Percentiles rank a stretch among this genome's conserved stretches.
Conservation (phyloP, 768 basidiomycete genomes). For the Kwoniella sp. region DNA sequence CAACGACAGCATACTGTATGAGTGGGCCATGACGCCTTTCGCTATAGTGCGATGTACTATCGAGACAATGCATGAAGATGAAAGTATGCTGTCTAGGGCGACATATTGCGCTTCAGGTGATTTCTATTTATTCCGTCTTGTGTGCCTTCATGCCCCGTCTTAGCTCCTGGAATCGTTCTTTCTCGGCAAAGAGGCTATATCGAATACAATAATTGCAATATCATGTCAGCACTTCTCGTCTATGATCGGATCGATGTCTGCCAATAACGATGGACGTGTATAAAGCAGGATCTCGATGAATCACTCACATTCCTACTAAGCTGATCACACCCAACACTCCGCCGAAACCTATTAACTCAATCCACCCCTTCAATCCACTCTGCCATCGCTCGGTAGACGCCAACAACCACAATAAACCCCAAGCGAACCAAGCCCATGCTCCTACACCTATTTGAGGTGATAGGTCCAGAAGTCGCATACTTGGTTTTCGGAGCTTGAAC, state of each 20-base stretch:
- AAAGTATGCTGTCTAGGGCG: no score
- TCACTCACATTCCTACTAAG: constrained; percentile 30
- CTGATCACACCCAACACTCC: constrained; percentile 33
- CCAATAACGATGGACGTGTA: no score
- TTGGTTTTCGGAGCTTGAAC: neutral
- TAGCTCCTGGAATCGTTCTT: constrained; percentile 5
- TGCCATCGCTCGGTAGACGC: constrained; percentile 19
- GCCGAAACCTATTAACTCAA: constrained; percentile 31
- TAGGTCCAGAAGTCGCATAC: neutral
- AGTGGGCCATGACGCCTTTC: no score
- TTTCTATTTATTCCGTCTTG: constrained; percentile 14
- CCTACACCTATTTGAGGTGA: constrained; percentile 2
- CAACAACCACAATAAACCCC: constrained; percentile 9
- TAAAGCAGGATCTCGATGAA: neutral
- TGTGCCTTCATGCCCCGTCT: constrained; percentile 3
- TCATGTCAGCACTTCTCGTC: neutral
- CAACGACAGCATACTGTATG: no score
- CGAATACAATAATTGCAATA: neutral
- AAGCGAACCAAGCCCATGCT: neutral
- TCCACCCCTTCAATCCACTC: constrained; percentile 24
- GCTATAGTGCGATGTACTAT: no score
- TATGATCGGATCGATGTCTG: no score
- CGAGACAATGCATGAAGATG: no score
- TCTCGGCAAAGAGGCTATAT: constrained; percentile 13
- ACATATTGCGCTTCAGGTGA: neutral